phyloP scores from a whole-genome alignment of 352 stramenopile species.

The Pythium utonaiense region DNA sequence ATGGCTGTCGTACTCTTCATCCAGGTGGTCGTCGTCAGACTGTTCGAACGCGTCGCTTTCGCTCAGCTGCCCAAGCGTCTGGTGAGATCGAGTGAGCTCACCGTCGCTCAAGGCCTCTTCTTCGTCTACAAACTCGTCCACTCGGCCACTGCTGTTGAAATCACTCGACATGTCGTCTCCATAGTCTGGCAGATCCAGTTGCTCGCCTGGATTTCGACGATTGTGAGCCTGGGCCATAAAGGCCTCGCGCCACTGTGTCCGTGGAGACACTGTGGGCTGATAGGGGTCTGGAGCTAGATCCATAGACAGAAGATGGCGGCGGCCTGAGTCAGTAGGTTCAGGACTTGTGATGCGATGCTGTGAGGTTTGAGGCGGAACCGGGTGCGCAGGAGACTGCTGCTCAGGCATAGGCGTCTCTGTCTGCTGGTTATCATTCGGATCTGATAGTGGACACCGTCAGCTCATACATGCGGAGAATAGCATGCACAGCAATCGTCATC shows the following conservation, averaged over 20 bases:
- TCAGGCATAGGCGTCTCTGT: neutral
- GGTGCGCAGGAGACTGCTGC: neutral
- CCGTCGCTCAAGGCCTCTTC: conserved; percentile 15
- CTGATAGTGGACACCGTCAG: neutral
- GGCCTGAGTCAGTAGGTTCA: neutral
- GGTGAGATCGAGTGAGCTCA: conserved; percentile 4
- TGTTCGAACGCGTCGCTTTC: conserved; percentile 4
- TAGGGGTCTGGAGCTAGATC: neutral
- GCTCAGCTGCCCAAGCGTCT: neutral
- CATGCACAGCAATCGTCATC: neutral
- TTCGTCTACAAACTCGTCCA: conserved; percentile 7
- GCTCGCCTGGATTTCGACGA: conserved; percentile 7
- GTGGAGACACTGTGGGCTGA: neutral
- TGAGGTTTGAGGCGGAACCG: neutral
- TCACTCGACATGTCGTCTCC: conserved; percentile 17
- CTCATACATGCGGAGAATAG: neutral
- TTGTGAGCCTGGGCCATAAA: conserved; percentile 14
- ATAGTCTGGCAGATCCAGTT: conserved; percentile 21
- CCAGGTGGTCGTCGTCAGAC: conserved; percentile 8
- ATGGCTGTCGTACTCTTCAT: neutral
- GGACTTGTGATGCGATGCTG: neutral
- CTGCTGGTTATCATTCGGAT: neutral
- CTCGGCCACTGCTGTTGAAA: conserved; percentile 11
- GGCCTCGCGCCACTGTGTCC: conserved; percentile 14
- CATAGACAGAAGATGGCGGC: neutral